Percentiles rank a stretch among this genome's conserved stretches.
Evolutionary conservation across 164 flowering plant genomes (phyloP).

Genomic region (Annona cherimola): DNA sequence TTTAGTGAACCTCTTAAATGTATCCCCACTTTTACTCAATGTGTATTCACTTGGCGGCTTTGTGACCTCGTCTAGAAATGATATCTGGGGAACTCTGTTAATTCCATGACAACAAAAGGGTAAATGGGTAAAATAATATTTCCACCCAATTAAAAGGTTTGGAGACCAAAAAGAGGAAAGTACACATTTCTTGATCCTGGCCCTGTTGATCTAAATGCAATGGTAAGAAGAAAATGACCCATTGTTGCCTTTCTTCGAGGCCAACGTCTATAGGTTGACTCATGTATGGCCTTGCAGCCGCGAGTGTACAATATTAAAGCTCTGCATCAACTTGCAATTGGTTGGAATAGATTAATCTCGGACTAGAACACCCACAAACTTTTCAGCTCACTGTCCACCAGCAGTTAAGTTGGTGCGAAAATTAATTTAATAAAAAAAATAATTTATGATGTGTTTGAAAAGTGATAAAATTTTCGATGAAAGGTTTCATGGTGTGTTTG

Average conservation of each 20-base stretch:
- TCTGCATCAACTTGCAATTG: no score
- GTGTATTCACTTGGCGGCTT: conserved; percentile 3
- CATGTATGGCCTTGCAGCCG: background rate
- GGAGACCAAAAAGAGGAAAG: background rate
- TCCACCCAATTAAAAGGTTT: background rate
- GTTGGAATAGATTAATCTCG: no score
- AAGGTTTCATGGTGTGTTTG: no score
- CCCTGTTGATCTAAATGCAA: background rate
- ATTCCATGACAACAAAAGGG: background rate
- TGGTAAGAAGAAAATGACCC: background rate
- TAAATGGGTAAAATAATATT: background rate
- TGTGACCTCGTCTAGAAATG: background rate
- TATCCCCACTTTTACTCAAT: conserved; percentile 3
- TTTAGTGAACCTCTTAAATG: conserved; percentile 4
- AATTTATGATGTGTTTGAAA: no score
- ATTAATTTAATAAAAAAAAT: no score
- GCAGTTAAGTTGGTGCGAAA: no score
- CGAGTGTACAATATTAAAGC: no score
- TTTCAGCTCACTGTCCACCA: no score
- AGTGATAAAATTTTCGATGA: no score
- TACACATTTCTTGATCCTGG: background rate
- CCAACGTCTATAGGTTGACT: background rate
- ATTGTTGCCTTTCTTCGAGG: background rate
- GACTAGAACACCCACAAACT: no score
- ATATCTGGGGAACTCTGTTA: background rate